phyloP scores from a whole-genome alignment of 2,329 filamentous ascomycete species.

The Sporothrix brunneoviolacea region DNA sequence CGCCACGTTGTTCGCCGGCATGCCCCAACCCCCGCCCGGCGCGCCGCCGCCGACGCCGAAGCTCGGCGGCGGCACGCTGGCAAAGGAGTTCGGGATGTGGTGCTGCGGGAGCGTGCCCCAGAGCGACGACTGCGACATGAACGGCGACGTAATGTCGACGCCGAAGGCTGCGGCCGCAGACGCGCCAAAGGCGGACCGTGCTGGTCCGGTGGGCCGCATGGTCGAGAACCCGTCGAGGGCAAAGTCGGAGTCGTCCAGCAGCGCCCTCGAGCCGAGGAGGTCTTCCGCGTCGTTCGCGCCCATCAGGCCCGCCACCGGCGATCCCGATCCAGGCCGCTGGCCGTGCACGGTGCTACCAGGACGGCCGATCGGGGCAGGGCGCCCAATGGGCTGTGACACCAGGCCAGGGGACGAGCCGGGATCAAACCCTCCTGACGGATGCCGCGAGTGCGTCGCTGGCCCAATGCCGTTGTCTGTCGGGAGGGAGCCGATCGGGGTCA shows the following conservation, averaged over 20 bases:
- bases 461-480: constrained; percentile 27
- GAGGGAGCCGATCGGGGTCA: constrained; percentile 16
- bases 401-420: constrained; percentile 33
- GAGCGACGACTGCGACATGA: constrained; percentile 17
- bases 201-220: constrained; percentile 18
- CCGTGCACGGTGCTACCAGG: constrained; percentile 66
- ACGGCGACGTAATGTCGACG: constrained; percentile 15
- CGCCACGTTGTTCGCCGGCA: neutral
- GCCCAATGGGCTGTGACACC: constrained; percentile 65
- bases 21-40: neutral
- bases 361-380: constrained; percentile 81
- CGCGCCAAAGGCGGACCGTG: constrained; percentile 18
- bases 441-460: constrained; percentile 62
- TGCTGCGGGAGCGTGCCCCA: constrained; percentile 13
- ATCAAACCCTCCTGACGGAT: constrained; percentile 66
- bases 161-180: neutral
- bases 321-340: constrained; percentile 30
- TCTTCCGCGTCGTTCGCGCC: neutral
- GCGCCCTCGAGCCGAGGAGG: constrained; percentile 83
- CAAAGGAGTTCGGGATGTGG: constrained; percentile 6
- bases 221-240: constrained; percentile 33
- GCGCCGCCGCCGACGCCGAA: constrained; percentile 1
- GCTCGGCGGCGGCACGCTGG: neutral
- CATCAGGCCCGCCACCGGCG: constrained; percentile 16
- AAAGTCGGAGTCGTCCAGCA: constrained; percentile 69